These are phyloP conservation scores for Jaminaea rosea DNA, from an alignment of 1,284 basidiomycete genomes.

Conservation along the genomic window DNA sequence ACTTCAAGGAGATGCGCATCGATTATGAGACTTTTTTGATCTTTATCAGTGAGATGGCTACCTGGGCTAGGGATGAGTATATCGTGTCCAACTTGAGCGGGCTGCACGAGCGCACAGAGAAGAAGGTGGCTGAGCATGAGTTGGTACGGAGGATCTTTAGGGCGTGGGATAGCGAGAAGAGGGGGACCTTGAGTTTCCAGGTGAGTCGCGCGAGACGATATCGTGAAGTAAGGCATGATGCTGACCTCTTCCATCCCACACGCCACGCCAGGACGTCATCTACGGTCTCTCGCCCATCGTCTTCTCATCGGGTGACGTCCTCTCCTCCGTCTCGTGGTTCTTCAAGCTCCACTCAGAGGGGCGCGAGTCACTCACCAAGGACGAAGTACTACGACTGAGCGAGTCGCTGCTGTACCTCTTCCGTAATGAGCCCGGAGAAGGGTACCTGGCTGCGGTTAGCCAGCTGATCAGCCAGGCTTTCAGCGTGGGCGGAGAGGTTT, in stretches of 20 bases:
- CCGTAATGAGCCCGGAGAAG: conserved; percentile 91
- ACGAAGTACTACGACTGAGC: conserved; percentile 81
- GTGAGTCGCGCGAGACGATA: background rate
- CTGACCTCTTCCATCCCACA: no score
- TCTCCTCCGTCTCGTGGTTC: conserved; percentile 98
- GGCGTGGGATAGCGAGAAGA: conserved; percentile 39
- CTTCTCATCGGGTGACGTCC: conserved; percentile 65
- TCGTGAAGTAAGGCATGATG: background rate
- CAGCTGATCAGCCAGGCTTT: conserved; percentile 38
- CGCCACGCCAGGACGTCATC: conserved; percentile 70
- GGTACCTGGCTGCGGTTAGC: conserved; percentile 62
- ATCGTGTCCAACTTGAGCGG: conserved; percentile 55
- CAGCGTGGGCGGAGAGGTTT: background rate
- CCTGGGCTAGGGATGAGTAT: conserved; percentile 92
- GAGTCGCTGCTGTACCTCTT: conserved; percentile 81
- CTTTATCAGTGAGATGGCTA: conserved; percentile 84
- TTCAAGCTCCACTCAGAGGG: conserved; percentile 83
- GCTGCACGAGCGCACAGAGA: conserved; percentile 43
- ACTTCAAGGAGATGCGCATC: conserved; percentile 65
- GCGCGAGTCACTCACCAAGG: conserved; percentile 86
- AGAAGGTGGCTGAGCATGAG: conserved; percentile 39
- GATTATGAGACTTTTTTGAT: conserved; percentile 75
- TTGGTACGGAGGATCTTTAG: conserved; percentile 32
- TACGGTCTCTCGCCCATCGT: conserved; percentile 81
- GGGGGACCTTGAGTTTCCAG: conserved; percentile 37